These are phyloP conservation scores for Senna siamea DNA, from an alignment of 306 rosid species.

Conservation along the genomic window DNA sequence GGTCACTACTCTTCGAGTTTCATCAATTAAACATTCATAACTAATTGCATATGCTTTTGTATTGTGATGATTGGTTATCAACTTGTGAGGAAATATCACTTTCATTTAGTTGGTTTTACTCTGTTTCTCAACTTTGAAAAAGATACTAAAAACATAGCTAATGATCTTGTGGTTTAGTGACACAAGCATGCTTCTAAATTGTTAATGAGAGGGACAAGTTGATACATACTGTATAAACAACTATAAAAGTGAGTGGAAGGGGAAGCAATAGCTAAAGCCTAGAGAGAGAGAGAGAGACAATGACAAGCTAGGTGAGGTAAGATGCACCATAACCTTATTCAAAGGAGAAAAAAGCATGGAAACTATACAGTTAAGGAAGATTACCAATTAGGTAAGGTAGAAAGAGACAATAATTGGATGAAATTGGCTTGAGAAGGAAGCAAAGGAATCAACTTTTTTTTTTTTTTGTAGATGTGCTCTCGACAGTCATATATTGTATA, in stretches of 20 bases:
- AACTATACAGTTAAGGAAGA: constrained; percentile 12
- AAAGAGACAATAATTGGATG: constrained; percentile 42
- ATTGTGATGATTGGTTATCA: background rate
- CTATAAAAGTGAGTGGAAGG: background rate
- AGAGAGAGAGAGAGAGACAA: too few species aligned
- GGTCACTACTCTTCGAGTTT: too few species aligned
- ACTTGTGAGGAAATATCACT: background rate
- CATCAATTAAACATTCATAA: background rate
- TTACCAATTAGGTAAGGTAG: constrained; percentile 52
- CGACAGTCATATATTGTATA: too few species aligned
- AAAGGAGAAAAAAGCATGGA: constrained; percentile 26
- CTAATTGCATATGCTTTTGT: background rate
- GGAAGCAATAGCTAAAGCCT: too few species aligned
- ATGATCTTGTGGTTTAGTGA: constrained; percentile 24
- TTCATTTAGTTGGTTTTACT: background rate
- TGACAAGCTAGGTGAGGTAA: constrained; percentile 33
- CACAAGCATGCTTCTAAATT: too few species aligned
- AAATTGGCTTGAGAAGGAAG: constrained; percentile 86
- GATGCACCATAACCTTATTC: constrained; percentile 32
- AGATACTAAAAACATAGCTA: constrained; percentile 28
- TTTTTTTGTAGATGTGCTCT: too few species aligned
- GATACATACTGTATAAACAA: background rate
- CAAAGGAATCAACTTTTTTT: constrained; percentile 65
- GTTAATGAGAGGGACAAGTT: too few species aligned
- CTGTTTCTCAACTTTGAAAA: background rate